Evolutionary conservation across 495 filamentous ascomycete genomes (phyloP).

Genomic region (Daldinia grandis): DNA sequence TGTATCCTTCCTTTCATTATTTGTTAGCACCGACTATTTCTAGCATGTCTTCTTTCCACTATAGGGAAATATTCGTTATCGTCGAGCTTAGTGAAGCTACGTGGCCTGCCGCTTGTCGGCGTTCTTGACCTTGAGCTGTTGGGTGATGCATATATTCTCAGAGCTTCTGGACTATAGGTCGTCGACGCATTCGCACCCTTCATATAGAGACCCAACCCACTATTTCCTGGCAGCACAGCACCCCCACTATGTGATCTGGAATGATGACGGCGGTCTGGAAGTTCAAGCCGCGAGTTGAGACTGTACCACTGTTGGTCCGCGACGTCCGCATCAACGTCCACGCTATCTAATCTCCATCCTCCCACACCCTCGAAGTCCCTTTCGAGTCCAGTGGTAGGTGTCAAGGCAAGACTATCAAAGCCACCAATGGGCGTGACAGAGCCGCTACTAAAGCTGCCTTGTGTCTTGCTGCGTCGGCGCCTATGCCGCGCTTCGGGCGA

Average conservation of each 20-base stretch:
- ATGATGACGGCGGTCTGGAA: slow-evolving; percentile 59
- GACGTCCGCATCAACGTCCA: slow-evolving; percentile 55
- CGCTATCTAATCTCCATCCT: slow-evolving; percentile 69
- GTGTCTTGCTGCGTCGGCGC: slow-evolving; percentile 44
- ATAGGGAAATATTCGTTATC: slow-evolving; percentile 42
- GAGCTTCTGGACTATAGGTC: slow-evolving; percentile 33
- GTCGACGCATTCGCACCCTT: slow-evolving; percentile 25
- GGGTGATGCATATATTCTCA: slow-evolving; percentile 36
- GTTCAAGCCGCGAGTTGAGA: slow-evolving; percentile 75
- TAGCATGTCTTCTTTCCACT: slow-evolving; percentile 18
- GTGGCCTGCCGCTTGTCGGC: slow-evolving; percentile 40
- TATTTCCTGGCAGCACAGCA: slow-evolving; percentile 31
- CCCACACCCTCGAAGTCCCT: slow-evolving; percentile 89
- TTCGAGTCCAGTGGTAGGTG: slow-evolving; percentile 55
- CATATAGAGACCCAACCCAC: slow-evolving; percentile 41
- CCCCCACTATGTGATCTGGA: slow-evolving; percentile 51
- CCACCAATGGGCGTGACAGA: slow-evolving; percentile 47
- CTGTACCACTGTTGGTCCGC: slow-evolving; percentile 73
- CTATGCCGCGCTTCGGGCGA: slow-evolving; percentile 45
- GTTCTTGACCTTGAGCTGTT: slow-evolving; percentile 53
- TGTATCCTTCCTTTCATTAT: neutral
- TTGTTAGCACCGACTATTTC: slow-evolving; percentile 4
- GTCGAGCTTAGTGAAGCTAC: slow-evolving; percentile 37
- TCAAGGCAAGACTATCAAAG: slow-evolving; percentile 48
- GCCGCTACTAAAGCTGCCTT: slow-evolving; percentile 49